Base-by-base conservation (phyloP, 352 stramenopile genomes). In the Elongisporangium senticosum region DNA sequence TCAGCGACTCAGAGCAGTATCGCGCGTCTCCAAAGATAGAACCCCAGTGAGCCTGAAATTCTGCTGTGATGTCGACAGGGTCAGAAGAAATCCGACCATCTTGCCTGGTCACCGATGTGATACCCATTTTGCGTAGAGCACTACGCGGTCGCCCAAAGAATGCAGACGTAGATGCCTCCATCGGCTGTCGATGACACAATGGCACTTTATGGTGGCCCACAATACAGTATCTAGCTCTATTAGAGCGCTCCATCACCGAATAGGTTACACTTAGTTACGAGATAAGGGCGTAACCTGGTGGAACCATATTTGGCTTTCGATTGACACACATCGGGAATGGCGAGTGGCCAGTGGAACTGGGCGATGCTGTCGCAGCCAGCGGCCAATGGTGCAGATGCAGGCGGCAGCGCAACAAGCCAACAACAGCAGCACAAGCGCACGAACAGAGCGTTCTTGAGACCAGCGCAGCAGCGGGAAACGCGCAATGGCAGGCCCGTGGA, bases 311-410 rank as follows among this genome's bases (percentile, higher is more conserved):
- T 43, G 11, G 10, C 33, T 13, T 39, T 39, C 23, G 23, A 39
- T 43, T 43, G 33, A 17, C 33, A 43, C 33, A 10, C 33, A 43
- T 17, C 13, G 3, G 26, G 4, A 43, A 43, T 43, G 33, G 33
- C 33, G 33, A 43, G 33, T 43, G 33, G 33, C 33, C 59, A 66
- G 53, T 87, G 77, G 77, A 82, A 85, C 54, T 87, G 77, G 77
- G 55, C 69, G 51, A 71, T 62, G 52, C 58, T 85, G 7, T 81
- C 75, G 51, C 65, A 78, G 51, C 59, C 60, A 7, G 28, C 59
- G 19, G 65, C 49, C 13, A 51, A 40, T 5, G 50, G 43, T 19
- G 43, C 22, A 6, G 11, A 17, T 5, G 40, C 43, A n/a, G 20
- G 48, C 56, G 26, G 3, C 48, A 24, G 20, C 49, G 7, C 19